These are phyloP conservation scores for Curvularia spicifera DNA, from an alignment of 2,329 filamentous ascomycete genomes.

Conservation along the genomic window DNA sequence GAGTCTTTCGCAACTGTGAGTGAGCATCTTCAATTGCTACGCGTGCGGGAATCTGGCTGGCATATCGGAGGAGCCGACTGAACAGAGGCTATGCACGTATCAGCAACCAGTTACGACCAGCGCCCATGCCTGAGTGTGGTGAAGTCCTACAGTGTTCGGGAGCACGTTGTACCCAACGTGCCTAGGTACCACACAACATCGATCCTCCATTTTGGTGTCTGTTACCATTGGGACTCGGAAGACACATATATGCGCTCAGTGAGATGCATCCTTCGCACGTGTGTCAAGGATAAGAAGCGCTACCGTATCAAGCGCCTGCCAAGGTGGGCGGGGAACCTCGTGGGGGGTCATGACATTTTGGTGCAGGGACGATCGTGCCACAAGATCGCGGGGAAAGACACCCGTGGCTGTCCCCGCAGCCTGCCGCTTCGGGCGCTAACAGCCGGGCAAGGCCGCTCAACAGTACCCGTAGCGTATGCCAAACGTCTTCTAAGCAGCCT, in stretches of 20 bases:
- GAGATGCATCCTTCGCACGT: neutral
- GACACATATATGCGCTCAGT: neutral
- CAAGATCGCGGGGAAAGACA: slow-evolving; percentile 25
- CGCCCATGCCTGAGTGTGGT: neutral
- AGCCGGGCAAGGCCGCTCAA: slow-evolving; percentile 14
- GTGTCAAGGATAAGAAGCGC: neutral
- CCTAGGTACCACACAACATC: slow-evolving; percentile 34
- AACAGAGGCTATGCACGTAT: slow-evolving; percentile 47
- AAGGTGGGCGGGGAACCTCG: slow-evolving; percentile 8
- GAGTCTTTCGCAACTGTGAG: slow-evolving; percentile 46
- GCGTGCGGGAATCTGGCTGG: slow-evolving; percentile 42
- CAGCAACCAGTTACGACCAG: slow-evolving; percentile 3
- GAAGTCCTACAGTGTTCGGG: slow-evolving; percentile 39
- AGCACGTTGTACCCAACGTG: slow-evolving; percentile 38
- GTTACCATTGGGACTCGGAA: neutral
- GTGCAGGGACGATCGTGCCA: slow-evolving; percentile 7
- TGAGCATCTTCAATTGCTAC: slow-evolving; percentile 52
- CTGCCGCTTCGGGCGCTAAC: slow-evolving; percentile 21
- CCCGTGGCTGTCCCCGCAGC: slow-evolving; percentile 31
- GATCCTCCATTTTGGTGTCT: slow-evolving; percentile 34
- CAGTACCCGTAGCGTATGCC: slow-evolving; percentile 5
- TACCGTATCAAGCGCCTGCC: neutral
- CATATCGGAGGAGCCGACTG: slow-evolving; percentile 51
- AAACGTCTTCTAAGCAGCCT: slow-evolving; percentile 1
- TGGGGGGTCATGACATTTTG: slow-evolving; percentile 17